Evolutionary conservation across 768 basidiomycete genomes (phyloP), one percentile per base, ranked within the genome.

Genomic region (Lentinula raphanica): DNA sequence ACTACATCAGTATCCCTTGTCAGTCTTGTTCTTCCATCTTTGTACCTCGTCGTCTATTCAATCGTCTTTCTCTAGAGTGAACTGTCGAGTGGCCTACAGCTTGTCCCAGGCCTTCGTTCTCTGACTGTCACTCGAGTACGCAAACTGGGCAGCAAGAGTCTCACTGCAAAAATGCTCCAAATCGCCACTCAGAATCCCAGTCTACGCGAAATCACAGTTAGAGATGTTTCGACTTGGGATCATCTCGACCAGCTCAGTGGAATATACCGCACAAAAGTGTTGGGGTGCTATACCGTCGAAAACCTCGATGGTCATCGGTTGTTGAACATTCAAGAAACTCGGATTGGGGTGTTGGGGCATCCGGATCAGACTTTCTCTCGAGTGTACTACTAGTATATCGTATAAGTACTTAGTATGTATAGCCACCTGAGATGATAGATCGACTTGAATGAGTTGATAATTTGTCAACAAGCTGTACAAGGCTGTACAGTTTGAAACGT

Each of bases 211-310:
- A 62, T 63, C 21, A 51, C 32, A 12, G 59, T 65, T 36, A 59
- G 63, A 19, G 59, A 62, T 48, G 62, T 63, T 13, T 27, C 51
- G 21, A 48, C 57, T 7, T 65, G 64, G 64, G 63, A 65, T 48
- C 62, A 63, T 32, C 45, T 49, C 23, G 63, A 65, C 44, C 62
- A 63, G 49, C 48, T 65, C 11, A 49, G 57, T 40, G 55, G 58
- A 8, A 51, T 58, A 9, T 63, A 56, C 49, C 58, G 61, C 15
- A 44, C 59, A 3, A 59, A 51, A 28, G 53, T 59, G 11, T 32
- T 55, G 17, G 58, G 61, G 21, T 25, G 21, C 25, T 62, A 62
- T 50, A 50, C 29, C 19, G 32, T 50, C 11, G 27, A 49, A 58
- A n/a, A 29, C 5, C 40, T 12, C 38, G 31, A 46, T 48, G 48